Base-by-base conservation (phyloP, 164 flowering plant species). In the Annona squamosa region DNA sequence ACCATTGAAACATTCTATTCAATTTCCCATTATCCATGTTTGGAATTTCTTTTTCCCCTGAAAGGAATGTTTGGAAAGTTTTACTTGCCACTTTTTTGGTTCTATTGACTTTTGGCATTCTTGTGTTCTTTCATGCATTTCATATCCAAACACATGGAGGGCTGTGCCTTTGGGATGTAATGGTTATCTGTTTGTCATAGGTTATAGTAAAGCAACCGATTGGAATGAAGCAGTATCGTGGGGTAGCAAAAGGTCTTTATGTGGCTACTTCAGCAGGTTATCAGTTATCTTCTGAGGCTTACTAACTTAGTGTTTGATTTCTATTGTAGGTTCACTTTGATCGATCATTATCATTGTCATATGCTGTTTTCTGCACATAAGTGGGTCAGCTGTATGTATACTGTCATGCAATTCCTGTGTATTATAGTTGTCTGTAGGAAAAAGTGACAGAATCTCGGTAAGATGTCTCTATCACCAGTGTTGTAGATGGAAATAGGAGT, bases 181-280 rank as follows among this genome's bases (percentile, higher is more conserved):
- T 73, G 72, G 1, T 45, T 73, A 59, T 71, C 71, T 75, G 16
- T 74, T 59, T 78, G n/a, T 72, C 12, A 44, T 75, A 93, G 98
- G 84, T 93, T 76, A 77, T 85, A 63, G 80, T 96, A 67, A 74
- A 81, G 7, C 91, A 96, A 80, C 94, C 97, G 71, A 91, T 96
- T 76, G 97, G 97, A 77, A 66, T 74, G 69, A 79, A 88, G 67
- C 79, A 67, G 73, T 93, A 96, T 83, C 91, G 91, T 79, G 98
- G 97, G 63, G 97, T 96, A 46, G 95, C 99, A 42, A 86, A 83
- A 76, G 98, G 99, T 70, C 85, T 93, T 68, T 93, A 89, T 85
- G 91, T 91, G 75, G 95, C 99, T 79, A 85, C 89, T 63, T 81
- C 90, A 37, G 80, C 95, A 87, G 99, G 99, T 95, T 75, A 46